Percentiles rank a stretch among this genome's conserved stretches.
These are phyloP conservation scores for Parastagonospora avenae DNA, from an alignment of 2,329 filamentous ascomycete species.

Conservation along the genomic window DNA sequence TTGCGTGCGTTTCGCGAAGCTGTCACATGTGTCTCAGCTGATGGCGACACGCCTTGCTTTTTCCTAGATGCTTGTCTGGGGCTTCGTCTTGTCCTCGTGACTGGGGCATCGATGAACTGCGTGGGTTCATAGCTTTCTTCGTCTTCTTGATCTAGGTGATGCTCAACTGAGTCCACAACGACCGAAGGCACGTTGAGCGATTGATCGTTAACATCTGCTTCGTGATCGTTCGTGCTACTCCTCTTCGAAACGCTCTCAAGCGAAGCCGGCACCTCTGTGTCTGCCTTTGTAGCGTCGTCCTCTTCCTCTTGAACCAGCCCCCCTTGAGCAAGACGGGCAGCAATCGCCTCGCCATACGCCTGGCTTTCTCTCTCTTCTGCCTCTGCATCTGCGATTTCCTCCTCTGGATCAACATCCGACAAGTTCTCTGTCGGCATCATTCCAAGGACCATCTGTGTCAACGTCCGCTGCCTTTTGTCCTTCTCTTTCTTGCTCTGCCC, in stretches of 20 bases:
- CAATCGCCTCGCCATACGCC: slow-evolving; percentile 17
- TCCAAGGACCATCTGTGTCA: slow-evolving; percentile 44
- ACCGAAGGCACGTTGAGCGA: background rate
- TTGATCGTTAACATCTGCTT: background rate
- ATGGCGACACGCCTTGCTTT: background rate
- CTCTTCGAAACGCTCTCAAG: background rate
- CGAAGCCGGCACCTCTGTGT: background rate
- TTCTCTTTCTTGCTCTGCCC: slow-evolving; percentile 16
- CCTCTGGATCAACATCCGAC: slow-evolving; percentile 27
- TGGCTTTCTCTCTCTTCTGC: slow-evolving; percentile 16
- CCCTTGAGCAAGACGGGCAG: slow-evolving; percentile 21
- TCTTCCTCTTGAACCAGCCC: slow-evolving; percentile 15
- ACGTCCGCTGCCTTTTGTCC: slow-evolving; percentile 34
- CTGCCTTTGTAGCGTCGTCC: background rate
- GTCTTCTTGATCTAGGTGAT: slow-evolving; percentile 8
- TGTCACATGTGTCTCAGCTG: background rate
- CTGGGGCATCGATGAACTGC: slow-evolving; percentile 30
- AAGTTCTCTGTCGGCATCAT: slow-evolving; percentile 20
- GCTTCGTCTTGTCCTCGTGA: slow-evolving; percentile 13
- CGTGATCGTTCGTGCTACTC: background rate
- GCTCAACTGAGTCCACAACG: slow-evolving; percentile 11
- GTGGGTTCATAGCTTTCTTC: slow-evolving; percentile 37
- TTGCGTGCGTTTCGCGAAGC: slow-evolving; percentile 8
- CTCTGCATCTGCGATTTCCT: slow-evolving; percentile 20
- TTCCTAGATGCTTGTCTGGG: slow-evolving; percentile 9